Conservation (phyloP, 768 basidiomycete genomes). For the Imleria badia region DNA sequence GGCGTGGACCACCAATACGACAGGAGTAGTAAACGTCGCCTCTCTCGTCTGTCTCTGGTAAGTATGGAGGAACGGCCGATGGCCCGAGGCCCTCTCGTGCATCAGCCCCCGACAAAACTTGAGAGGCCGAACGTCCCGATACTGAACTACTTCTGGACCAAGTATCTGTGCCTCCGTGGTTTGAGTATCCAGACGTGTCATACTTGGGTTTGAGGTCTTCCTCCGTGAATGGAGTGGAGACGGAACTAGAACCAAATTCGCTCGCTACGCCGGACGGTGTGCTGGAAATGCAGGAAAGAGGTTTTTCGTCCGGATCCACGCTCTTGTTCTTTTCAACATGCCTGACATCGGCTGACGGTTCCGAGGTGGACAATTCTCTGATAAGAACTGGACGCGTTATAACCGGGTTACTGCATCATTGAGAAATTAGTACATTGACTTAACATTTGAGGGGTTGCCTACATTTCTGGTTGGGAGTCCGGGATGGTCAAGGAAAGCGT, state of each 20-base stretch:
- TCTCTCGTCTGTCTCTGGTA: conserved; percentile 46
- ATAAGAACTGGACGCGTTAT: background rate
- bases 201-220: conserved; percentile 27
- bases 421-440: background rate
- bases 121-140: conserved; percentile 16
- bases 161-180: background rate
- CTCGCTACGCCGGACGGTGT: conserved; percentile 13
- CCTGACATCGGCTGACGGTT: background rate
- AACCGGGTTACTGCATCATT: conserved; percentile 1
- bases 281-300: conserved; percentile 3
- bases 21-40: conserved; percentile 57
- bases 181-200: conserved; percentile 1
- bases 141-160: conserved; percentile 1
- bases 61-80: conserved; percentile 48
- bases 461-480: conserved; percentile 10
- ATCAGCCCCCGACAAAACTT: conserved; percentile 27
- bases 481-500: conserved; percentile 19
- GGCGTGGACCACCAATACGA: conserved; percentile 61
- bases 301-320: conserved; percentile 4
- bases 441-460: background rate
- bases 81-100: conserved; percentile 49
- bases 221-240: conserved; percentile 10
- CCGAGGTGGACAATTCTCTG: conserved; percentile 6
- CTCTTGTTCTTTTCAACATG: background rate
- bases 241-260: conserved; percentile 1